Percentiles rank a stretch among this genome's conserved stretches.
phyloP scores from a whole-genome alignment of 371 early-diverging fungal species.

The Mucor circinelloides region DNA sequence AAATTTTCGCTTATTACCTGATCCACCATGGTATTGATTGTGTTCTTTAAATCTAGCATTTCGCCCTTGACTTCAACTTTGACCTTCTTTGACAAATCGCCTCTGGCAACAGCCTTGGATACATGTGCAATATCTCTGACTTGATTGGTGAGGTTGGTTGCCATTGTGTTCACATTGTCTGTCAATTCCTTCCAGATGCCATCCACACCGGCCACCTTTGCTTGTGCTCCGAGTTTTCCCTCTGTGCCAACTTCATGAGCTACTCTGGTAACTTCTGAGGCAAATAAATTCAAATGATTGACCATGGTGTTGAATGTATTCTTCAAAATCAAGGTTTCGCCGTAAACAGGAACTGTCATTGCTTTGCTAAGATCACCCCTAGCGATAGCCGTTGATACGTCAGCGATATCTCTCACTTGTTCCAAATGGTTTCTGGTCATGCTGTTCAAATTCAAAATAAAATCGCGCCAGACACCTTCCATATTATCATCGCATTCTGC shows the following conservation, averaged over 20 bases:
- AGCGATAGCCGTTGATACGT: conserved; percentile 75
- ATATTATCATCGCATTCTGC: conserved; percentile 56
- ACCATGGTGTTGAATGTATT: conserved; percentile 75
- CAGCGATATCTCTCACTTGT: conserved; percentile 76
- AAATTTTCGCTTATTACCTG: conserved; percentile 33
- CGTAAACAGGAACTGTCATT: conserved; percentile 67
- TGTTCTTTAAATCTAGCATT: conserved; percentile 62
- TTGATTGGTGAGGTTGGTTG: conserved; percentile 62
- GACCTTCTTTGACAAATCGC: conserved; percentile 59
- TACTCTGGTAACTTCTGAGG: conserved; percentile 57
- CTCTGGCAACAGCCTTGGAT: conserved; percentile 59
- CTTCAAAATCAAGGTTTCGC: conserved; percentile 70
- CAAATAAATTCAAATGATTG: conserved; percentile 51
- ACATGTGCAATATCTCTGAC: conserved; percentile 65
- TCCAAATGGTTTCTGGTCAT: conserved; percentile 68
- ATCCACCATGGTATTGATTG: conserved; percentile 69
- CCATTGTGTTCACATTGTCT: conserved; percentile 65
- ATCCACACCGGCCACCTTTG: conserved; percentile 54
- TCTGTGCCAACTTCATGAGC: conserved; percentile 59
- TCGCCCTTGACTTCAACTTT: conserved; percentile 62
- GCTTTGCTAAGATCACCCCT: conserved; percentile 72
- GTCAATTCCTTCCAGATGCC: conserved; percentile 72
- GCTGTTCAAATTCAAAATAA: conserved; percentile 67
- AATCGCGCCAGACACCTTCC: conserved; percentile 74
- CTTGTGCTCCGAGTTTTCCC: conserved; percentile 51